Percentiles rank a stretch among this genome's conserved stretches.
phyloP scores from a whole-genome alignment of 768 basidiomycete species.

The Pleurotus eryngii region DNA sequence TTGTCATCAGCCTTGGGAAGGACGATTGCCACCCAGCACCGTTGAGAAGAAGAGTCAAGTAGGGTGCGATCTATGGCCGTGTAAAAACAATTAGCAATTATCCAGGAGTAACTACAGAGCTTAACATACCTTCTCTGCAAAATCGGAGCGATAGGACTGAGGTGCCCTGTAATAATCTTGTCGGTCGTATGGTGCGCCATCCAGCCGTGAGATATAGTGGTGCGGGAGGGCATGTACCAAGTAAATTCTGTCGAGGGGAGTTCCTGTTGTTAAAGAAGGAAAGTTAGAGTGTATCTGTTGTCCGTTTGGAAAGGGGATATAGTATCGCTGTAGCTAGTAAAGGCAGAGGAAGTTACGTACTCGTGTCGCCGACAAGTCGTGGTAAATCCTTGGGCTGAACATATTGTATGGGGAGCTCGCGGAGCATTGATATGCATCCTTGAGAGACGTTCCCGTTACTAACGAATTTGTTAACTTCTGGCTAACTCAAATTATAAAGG shows the following conservation, averaged over 20 bases:
- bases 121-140: conserved; percentile 56
- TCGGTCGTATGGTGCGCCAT: conserved; percentile 58
- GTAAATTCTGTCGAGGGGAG: conserved; percentile 45
- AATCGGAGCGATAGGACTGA: conserved; percentile 58
- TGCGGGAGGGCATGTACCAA: conserved; percentile 66
- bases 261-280: too few species aligned
- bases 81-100: not conserved
- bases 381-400: conserved; percentile 57
- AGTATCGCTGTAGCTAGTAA: too few species aligned
- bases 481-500: not conserved
- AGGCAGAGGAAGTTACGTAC: conserved; percentile 28
- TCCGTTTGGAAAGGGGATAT: too few species aligned
- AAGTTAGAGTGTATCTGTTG: too few species aligned
- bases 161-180: conserved; percentile 75
- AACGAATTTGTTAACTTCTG: conserved; percentile 2
- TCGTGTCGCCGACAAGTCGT: conserved; percentile 46
- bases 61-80: conserved; percentile 71
- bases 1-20: conserved; percentile 80
- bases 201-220: conserved; percentile 64
- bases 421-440: conserved; percentile 70
- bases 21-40: conserved; percentile 80
- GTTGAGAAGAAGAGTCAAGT: conserved; percentile 81
- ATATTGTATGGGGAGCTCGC: conserved; percentile 63
- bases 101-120: not conserved
- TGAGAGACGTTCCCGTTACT: conserved; percentile 82